Percentiles rank a stretch among this genome's conserved stretches.
phyloP scores from a whole-genome alignment of 2,329 filamentous ascomycete species.

The Talaromyces sp. region DNA sequence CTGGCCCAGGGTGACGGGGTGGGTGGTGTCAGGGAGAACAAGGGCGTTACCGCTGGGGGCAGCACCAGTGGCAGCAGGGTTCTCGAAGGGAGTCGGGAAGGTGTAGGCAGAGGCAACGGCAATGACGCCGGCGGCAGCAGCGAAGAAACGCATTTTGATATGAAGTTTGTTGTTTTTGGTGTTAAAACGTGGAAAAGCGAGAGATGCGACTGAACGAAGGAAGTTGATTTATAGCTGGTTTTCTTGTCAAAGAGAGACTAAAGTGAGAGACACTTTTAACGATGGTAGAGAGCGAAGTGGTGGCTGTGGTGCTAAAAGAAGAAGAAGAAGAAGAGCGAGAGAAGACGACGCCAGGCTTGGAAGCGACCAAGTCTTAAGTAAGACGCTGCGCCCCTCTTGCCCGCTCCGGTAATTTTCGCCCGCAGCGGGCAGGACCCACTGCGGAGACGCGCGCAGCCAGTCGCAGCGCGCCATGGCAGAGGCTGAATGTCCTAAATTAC shows the following conservation, averaged over 20 bases:
- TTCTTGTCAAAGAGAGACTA: neutral
- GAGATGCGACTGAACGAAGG: neutral
- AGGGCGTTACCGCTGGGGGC: constrained; percentile 51
- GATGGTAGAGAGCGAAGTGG: neutral
- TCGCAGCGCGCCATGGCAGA: neutral
- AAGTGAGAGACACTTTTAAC: neutral
- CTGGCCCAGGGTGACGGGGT: constrained; percentile 52
- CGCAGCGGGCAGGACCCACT: neutral
- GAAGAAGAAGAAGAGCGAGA: neutral
- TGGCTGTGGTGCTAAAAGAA: neutral
- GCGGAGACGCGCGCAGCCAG: neutral
- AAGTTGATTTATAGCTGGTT: neutral
- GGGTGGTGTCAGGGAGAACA: constrained; percentile 44
- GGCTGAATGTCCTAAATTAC: neutral
- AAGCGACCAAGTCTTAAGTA: neutral
- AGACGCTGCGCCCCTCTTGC: neutral
- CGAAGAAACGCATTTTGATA: constrained; percentile 36
- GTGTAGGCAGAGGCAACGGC: constrained; percentile 35
- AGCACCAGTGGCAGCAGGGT: constrained; percentile 28
- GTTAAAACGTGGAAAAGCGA: neutral
- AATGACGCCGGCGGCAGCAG: constrained; percentile 32
- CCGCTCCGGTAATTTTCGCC: neutral
- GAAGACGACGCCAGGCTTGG: neutral
- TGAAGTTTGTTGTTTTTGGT: neutral
- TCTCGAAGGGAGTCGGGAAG: constrained; percentile 10